Percentiles rank a stretch among this genome's conserved stretches.
Evolutionary conservation across 1,139 yeast genomes (phyloP).

Genomic region (Saccharomyces pastorianus): DNA sequence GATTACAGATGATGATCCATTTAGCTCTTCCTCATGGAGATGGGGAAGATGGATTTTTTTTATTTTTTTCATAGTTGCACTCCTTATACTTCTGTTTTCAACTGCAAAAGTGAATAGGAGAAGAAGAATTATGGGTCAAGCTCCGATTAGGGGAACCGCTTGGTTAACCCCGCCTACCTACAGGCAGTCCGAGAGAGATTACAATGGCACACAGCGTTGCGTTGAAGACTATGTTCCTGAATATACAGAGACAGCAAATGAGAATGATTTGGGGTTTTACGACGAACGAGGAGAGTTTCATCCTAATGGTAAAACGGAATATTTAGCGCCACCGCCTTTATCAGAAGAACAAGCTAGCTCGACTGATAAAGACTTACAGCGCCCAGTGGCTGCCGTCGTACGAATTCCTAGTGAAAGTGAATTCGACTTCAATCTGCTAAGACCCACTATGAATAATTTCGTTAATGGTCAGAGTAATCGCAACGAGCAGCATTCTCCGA

Average conservation of each 20-base stretch:
- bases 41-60: constrained; percentile 44
- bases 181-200: constrained; percentile 59
- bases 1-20: constrained; percentile 8
- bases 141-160: constrained; percentile 73
- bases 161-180: constrained; percentile 94
- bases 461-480: not conserved
- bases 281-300: constrained; percentile 57
- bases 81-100: constrained; percentile 37
- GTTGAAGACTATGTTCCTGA: constrained; percentile 51
- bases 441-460: not conserved
- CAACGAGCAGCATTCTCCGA: not conserved
- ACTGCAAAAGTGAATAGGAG: constrained; percentile 48
- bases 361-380: constrained; percentile 3
- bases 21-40: constrained; percentile 18
- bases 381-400: constrained; percentile 12
- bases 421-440: constrained; percentile 3
- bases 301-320: constrained; percentile 19
- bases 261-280: constrained; percentile 71
- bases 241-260: constrained; percentile 55
- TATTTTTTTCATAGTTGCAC: constrained; percentile 39
- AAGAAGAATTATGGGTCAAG: constrained; percentile 52
- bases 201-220: constrained; percentile 36
- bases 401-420: constrained; percentile 6
- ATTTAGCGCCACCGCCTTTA: constrained; percentile 22
- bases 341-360: constrained; percentile 8